Percentiles rank a stretch among this genome's conserved stretches.
phyloP scores from a whole-genome alignment of 176 grass and related monocot genomes.

The Eragrostis curvula region DNA sequence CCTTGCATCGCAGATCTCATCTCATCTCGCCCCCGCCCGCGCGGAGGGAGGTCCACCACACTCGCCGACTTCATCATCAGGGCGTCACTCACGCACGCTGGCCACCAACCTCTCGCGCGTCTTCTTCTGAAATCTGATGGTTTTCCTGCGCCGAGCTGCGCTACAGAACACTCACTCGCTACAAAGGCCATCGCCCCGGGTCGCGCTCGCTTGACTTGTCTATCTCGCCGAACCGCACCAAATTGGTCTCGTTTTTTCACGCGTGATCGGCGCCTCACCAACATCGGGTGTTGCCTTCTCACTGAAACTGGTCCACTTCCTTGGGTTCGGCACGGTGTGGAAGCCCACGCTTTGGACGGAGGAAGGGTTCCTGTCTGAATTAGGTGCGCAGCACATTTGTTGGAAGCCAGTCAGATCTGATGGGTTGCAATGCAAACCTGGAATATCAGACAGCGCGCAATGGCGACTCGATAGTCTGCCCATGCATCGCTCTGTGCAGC shows the following conservation, averaged over 20 bases:
- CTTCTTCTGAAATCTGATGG: not conserved
- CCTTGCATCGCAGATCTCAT: not conserved
- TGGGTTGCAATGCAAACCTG: not conserved
- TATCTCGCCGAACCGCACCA: constrained; percentile 34
- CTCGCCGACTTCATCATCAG: not conserved
- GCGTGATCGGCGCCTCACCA: constrained; percentile 5
- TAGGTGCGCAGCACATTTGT: not conserved
- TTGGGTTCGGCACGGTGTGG: constrained; percentile 32
- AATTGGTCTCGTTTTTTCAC: constrained; percentile 32
- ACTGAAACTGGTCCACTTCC: not conserved
- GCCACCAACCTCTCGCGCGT: not conserved
- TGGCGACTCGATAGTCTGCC: not conserved
- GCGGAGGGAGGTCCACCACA: not conserved
- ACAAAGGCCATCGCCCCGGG: too few species aligned
- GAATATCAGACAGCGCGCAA: not conserved
- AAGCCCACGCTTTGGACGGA: not conserved
- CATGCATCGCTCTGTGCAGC: not conserved
- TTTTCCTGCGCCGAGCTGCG: not conserved
- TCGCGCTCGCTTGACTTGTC: not conserved
- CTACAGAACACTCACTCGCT: not conserved
- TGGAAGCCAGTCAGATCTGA: not conserved
- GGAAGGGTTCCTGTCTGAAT: constrained; percentile 28
- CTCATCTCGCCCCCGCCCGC: too few species aligned
- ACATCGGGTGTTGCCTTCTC: not conserved
- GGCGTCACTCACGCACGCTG: not conserved